Evolutionary conservation across 2,329 filamentous ascomycete species (phyloP).

Genomic region (Colletotrichum navitas): DNA sequence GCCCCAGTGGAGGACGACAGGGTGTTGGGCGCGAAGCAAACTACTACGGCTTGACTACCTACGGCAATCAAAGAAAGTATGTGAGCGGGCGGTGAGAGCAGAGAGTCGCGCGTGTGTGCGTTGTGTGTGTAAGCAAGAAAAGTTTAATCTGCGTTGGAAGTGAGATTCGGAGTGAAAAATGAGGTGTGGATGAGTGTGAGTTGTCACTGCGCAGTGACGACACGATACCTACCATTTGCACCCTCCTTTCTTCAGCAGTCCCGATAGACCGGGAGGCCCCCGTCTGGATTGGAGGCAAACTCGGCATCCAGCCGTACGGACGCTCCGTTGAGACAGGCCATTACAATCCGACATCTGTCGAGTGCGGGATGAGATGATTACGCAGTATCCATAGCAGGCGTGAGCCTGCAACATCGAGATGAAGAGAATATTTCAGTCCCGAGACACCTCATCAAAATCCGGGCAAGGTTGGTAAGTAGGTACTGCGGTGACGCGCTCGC

Average conservation of each 20-base stretch:
- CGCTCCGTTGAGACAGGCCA: background rate
- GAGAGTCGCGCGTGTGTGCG: background rate
- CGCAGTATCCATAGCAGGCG: background rate
- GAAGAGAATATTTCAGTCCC: background rate
- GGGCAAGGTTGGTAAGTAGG: background rate
- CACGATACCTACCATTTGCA: constrained; percentile 1
- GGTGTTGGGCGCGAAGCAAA: constrained; percentile 5
- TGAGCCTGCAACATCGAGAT: background rate
- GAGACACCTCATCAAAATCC: background rate
- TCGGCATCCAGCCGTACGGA: background rate
- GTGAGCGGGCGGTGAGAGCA: constrained; percentile 9
- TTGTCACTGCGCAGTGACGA: constrained; percentile 41
- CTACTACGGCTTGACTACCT: constrained; percentile 4
- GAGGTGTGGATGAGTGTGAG: constrained; percentile 38
- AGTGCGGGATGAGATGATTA: background rate
- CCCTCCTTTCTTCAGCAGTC: constrained; percentile 35
- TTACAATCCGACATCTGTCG: background rate
- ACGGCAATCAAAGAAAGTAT: constrained; percentile 3
- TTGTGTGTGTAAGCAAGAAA: background rate
- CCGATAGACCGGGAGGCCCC: constrained; percentile 23
- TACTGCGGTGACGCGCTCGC: background rate
- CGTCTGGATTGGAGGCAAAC: background rate
- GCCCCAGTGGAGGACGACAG: constrained; percentile 2
- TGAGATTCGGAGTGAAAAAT: constrained; percentile 14
- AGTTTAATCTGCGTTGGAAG: background rate